Conservation (phyloP, 2,329 filamentous ascomycete species). For the Podosphaera xanthii region DNA sequence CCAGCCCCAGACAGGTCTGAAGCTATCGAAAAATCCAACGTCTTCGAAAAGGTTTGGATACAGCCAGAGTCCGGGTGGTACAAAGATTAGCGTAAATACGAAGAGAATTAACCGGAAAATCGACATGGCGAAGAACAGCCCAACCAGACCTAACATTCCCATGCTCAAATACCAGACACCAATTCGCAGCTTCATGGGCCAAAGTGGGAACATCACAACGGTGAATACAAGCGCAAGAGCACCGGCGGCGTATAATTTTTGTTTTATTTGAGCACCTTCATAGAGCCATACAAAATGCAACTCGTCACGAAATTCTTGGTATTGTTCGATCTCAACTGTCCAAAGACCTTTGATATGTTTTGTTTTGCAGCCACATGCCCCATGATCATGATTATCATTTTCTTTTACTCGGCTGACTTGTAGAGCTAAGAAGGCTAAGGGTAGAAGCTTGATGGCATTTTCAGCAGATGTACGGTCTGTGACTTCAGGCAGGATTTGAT, state of each 20-base stretch:
- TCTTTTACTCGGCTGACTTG: slow-evolving; percentile 50
- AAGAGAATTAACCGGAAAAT: slow-evolving; percentile 93
- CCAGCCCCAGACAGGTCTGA: slow-evolving; percentile 93
- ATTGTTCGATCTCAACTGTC: slow-evolving; percentile 87
- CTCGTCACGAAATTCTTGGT: slow-evolving; percentile 70
- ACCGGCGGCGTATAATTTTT: slow-evolving; percentile 71
- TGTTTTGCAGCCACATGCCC: slow-evolving; percentile 37
- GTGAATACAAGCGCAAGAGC: slow-evolving; percentile 68
- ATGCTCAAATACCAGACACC: slow-evolving; percentile 96
- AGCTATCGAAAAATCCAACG: slow-evolving; percentile 93
- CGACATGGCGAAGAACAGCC: slow-evolving; percentile 90
- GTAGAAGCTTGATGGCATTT: slow-evolving; percentile 84
- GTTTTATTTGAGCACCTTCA: slow-evolving; percentile 82
- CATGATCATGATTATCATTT: slow-evolving; percentile 50
- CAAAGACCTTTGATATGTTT: slow-evolving; percentile 91
- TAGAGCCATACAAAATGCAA: slow-evolving; percentile 96
- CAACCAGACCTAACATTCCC: slow-evolving; percentile 72
- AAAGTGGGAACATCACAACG: slow-evolving; percentile 84
- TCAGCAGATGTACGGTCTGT: slow-evolving; percentile 74
- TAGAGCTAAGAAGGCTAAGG: slow-evolving; percentile 79
- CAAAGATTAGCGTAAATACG: slow-evolving; percentile 68
- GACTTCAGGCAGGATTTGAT: slow-evolving; percentile 68
- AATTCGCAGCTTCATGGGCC: slow-evolving; percentile 74
- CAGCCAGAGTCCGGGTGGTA: slow-evolving; percentile 81
- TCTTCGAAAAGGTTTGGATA: slow-evolving; percentile 97